Evolutionary conservation across 306 rosid species (phyloP), one percentile per base, ranked within the genome.

Genomic region (Parietaria judaica): DNA sequence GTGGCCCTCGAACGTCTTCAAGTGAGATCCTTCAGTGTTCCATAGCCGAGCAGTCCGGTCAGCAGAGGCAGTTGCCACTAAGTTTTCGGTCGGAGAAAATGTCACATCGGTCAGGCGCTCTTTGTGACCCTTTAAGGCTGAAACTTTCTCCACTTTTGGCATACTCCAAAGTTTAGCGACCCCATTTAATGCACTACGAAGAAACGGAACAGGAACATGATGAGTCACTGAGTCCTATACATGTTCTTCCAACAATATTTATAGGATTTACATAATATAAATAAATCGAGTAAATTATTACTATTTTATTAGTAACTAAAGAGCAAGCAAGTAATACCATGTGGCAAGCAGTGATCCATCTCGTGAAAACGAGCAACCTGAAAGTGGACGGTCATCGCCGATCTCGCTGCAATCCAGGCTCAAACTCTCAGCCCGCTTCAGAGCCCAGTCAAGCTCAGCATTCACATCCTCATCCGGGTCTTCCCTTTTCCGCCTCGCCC

Each of bases 351-450:
- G 60, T 71, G 77, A 69, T 63, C 97, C 96, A 80, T 87, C 91
- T 1, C 52, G 72, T 8, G 96, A 87, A 59, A 87, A 91, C 5
- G 96, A 85, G 69, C 97, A 91, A 61, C 95, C 87, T 46, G 84
- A 78, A 77, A 91, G 97, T 13, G 97, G 96, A 14, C 97, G 83
- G 57, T 90, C 96, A 79, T 88, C 99, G 66, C 99, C 99, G 54
- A 86, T 86, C 75, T 92, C 96, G 79, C 99, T 86, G 69, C 81
- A 77, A 46, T 92, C 95, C 54, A 92, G 90, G 69, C 45, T 80
- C 76, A 92, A 80, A 74, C 51, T 79, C 15, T 64, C 84, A 17
- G 95, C 95, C 76, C 86, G 95, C 52, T 45, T 75, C 60, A 92
- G 66, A 38, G 90, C 86, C 95, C 94, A 88, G 64, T 86, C 74